Evolutionary conservation across 164 flowering plant genomes (phyloP), one percentile per base, ranked within the genome.

Genomic region (Houttuynia cordata): DNA sequence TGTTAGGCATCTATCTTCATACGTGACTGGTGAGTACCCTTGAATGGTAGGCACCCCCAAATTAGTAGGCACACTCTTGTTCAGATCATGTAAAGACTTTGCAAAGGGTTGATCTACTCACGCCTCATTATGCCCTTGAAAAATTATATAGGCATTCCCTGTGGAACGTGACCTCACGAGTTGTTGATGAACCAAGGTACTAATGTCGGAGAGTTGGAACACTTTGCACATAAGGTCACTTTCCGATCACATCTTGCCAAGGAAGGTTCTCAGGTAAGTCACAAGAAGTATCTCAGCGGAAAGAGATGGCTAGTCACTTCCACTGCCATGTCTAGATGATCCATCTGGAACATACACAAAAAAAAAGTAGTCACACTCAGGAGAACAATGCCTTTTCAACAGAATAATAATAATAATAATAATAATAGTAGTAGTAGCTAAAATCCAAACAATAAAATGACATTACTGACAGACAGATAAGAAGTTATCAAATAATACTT

Each of bases 271-370:
- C 13, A 45, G 49, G 49, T 17, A 45, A 45, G 17, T 45, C 49
- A 45, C 49, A 17, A 45, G 1, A 12, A 12, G 49, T 61, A 66
- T 61, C 37, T 30, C 53, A 57, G 30, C 30, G 58, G 51, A 57
- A 8, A 50, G 65, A 51, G 61, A 42, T 42, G 61, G 62, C 75
- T 84, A 83, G 77, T 82, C 93, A 81, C 89, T 81, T 57, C 70
- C 85, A 63, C 82, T 80, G 67, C 82, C 70, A 57, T 76, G 64
- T 72, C 81, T 74, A 21, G 71, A 62, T 51, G 58, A 30, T 13
- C 66, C 70, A 72, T 78, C 88, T 83, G 84, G 58, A 69, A 72
- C 39, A 14, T 7, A 57, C 54, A 68, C 7, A 24, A 58, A 45
- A 14, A 19, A 0, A 52, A n/a, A n/a, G n/a, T n/a, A 30, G 37